Percentiles rank a stretch among this genome's conserved stretches.
phyloP scores from a whole-genome alignment of 2,329 filamentous ascomycete genomes.

The Pezicula rhizophila region DNA sequence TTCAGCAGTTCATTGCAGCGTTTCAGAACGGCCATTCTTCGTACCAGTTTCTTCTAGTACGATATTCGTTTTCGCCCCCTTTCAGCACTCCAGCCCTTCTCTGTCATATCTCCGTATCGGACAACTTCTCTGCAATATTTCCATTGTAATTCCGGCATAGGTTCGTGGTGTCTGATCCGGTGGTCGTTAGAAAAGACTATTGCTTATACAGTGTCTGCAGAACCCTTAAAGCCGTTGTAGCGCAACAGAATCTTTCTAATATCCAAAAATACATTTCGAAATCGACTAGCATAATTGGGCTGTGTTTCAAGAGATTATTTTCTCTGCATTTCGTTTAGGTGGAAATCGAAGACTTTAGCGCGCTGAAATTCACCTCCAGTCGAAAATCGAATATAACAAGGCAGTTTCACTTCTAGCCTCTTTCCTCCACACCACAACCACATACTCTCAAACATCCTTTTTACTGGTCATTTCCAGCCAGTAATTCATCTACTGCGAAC shows the following conservation, averaged over 20 bases:
- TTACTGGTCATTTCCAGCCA: background rate
- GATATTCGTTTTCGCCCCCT: background rate
- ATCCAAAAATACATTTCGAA: too few relatives aligned
- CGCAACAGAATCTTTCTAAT: too few relatives aligned
- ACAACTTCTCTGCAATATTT: too few relatives aligned
- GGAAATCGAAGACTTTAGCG: too few relatives aligned
- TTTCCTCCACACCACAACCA: background rate
- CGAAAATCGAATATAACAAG: background rate
- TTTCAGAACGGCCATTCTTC: background rate
- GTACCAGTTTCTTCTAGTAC: background rate
- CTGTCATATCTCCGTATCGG: too few relatives aligned
- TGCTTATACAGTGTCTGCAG: slow-evolving; percentile 2
- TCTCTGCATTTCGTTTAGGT: too few relatives aligned
- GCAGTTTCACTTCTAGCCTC: background rate
- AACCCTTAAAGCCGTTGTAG: background rate
- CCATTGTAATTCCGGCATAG: background rate
- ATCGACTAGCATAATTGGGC: too few relatives aligned
- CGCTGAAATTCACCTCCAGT: too few relatives aligned
- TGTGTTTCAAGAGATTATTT: too few relatives aligned
- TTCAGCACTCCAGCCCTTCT: background rate
- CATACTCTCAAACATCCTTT: background rate
- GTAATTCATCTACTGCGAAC: background rate
- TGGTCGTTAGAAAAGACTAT: background rate
- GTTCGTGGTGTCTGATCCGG: background rate
- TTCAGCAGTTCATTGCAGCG: background rate